Evolutionary conservation across 1,284 basidiomycete species (phyloP).

Genomic region (Xerocomus minutiporus): DNA sequence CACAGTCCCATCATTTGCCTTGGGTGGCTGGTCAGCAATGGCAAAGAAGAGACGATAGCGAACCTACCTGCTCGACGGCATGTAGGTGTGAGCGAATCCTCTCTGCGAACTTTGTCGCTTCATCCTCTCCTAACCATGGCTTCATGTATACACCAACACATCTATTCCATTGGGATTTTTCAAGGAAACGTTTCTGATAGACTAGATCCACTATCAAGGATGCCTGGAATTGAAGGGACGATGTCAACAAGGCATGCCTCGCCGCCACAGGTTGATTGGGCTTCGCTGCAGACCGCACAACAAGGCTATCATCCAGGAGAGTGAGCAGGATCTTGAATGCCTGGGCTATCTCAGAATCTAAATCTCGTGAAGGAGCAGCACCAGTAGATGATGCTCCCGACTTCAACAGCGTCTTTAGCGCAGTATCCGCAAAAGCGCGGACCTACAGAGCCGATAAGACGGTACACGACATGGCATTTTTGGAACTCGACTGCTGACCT

Average conservation of each 20-base stretch:
- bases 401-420: conserved; percentile 71
- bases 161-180: conserved; percentile 65
- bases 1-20: conserved; percentile 53
- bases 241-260: conserved; percentile 46
- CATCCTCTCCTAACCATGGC: conserved; percentile 58
- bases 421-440: conserved; percentile 83
- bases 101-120: conserved; percentile 53
- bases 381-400: conserved; percentile 76
- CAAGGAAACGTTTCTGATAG: conserved; percentile 61
- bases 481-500: conserved; percentile 46
- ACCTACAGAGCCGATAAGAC: conserved; percentile 46
- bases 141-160: conserved; percentile 69
- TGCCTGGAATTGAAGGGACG: conserved; percentile 67
- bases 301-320: conserved; percentile 52
- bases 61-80: conserved; percentile 64
- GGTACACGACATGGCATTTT: conserved; percentile 11
- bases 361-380: conserved; percentile 62
- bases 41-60: conserved; percentile 7
- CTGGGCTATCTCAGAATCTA: conserved; percentile 56
- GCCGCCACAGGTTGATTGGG: conserved; percentile 46
- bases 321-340: conserved; percentile 56
- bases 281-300: conserved; percentile 37
- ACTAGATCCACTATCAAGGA: conserved; percentile 77
- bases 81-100: conserved; percentile 69
- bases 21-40: conserved; percentile 7